Evolutionary conservation across 495 filamentous ascomycete genomes (phyloP), one percentile per base, ranked within the genome.

Genomic region (Tuber melanosporum): DNA sequence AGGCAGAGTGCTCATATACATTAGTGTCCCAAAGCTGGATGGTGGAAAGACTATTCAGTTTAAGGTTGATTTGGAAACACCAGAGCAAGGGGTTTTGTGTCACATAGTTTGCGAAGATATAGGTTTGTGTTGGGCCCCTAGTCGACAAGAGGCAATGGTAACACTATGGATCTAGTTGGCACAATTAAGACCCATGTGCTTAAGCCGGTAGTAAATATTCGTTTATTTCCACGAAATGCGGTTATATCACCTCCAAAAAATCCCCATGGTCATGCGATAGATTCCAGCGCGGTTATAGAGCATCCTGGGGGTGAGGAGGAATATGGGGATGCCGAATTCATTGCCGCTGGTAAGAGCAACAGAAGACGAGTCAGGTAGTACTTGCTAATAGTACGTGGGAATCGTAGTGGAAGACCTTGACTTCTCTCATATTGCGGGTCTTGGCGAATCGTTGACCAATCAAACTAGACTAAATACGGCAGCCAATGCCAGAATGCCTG

Each of bases 61-160:
- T 74, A 85, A 85, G 22, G 89, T 88, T 1, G 85, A 88, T 0
- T 80, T 97, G 66, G 87, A 86, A 14, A 85, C 82, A 12, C 77
- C 85, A 15, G 87, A 87, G 14, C 90, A 95, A 70, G 85, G 83
- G 22, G 86, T 98, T 69, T 85, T 85, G 39, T 95, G 92, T 76
- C 89, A 93, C 84, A 87, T 93, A 19, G 92, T 92, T 85, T 98
- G 95, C 79, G 95, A 98, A 84, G 92, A 93, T 57, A 92, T 98
- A 77, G 93, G 90, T 91, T 83, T 79, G 85, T 78, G 0, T 3
- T 41, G 10, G 69, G 6, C 19, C 32, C 26, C 43, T 1, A 4
- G 39, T 22, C 42, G 3, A 49, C 20, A 2, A 41, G 20, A 41
- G 22, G 71, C 20, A 45, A 66, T 36, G 1, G 1, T 66, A 66